Evolutionary conservation across 2,329 filamentous ascomycete genomes (phyloP).

Genomic region (Colletotrichum musae): DNA sequence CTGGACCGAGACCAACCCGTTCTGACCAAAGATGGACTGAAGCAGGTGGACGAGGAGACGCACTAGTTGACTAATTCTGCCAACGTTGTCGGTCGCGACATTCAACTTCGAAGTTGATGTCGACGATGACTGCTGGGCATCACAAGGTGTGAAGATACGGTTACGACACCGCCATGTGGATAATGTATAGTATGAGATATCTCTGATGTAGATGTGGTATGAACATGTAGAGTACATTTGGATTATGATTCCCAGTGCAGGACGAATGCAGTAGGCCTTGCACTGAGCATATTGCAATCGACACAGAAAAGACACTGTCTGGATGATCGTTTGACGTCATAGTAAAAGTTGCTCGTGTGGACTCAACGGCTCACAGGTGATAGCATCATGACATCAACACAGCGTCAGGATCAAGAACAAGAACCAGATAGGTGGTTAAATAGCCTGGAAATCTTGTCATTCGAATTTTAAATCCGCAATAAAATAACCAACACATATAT

Average conservation of each 20-base stretch:
- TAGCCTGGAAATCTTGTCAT: background rate
- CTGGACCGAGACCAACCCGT: slow-evolving; percentile 53
- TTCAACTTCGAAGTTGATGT: too few relatives aligned
- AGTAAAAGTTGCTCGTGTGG: too few relatives aligned
- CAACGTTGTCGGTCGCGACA: too few relatives aligned
- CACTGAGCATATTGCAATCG: background rate
- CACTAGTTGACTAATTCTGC: background rate
- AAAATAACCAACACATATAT: background rate
- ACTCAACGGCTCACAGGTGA: background rate
- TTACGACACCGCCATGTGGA: background rate
- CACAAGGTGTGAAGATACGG: too few relatives aligned
- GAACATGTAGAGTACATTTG: background rate
- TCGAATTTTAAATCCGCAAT: background rate
- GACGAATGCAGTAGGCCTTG: background rate
- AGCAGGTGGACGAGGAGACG: slow-evolving; percentile 9
- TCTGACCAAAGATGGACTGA: slow-evolving; percentile 40
- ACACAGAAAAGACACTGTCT: background rate
- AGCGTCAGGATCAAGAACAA: too few relatives aligned
- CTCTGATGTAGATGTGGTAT: background rate
- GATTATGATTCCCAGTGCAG: background rate
- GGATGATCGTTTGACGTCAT: slow-evolving; percentile 50
- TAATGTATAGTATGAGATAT: background rate
- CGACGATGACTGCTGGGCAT: too few relatives aligned
- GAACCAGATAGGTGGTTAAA: background rate
- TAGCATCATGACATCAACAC: slow-evolving; percentile 29